Evolutionary conservation across 2,329 filamentous ascomycete genomes (phyloP).

Genomic region (Karstenula rhodostoma): DNA sequence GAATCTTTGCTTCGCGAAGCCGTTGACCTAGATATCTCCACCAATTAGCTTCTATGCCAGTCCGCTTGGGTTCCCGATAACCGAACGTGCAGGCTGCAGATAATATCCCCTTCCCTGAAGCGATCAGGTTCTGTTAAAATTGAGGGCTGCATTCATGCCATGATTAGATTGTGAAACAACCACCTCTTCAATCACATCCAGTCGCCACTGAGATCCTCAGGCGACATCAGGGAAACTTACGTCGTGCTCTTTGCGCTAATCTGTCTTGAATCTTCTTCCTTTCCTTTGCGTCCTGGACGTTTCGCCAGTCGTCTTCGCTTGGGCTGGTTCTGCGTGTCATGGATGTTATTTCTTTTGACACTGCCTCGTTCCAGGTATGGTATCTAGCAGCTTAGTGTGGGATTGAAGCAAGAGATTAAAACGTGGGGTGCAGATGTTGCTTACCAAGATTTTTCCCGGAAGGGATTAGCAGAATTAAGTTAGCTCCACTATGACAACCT

Average conservation of each 20-base stretch:
- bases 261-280: constrained; percentile 53
- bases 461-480: background rate
- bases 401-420: background rate
- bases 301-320: constrained; percentile 43
- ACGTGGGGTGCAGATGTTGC: constrained; percentile 5
- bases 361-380: background rate
- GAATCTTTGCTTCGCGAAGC: constrained; percentile 25
- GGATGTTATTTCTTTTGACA: background rate
- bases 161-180: constrained; percentile 12
- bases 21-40: constrained; percentile 16
- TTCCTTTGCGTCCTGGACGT: constrained; percentile 47
- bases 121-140: constrained; percentile 20
- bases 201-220: background rate
- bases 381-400: background rate
- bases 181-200: background rate
- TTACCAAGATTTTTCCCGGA: constrained; percentile 13
- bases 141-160: constrained; percentile 20
- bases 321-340: constrained; percentile 35
- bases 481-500: background rate
- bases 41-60: constrained; percentile 14
- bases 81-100: constrained; percentile 6
- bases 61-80: constrained; percentile 1
- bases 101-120: constrained; percentile 2
- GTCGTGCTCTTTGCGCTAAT: constrained; percentile 49
- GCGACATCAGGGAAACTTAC: constrained; percentile 30